Percentiles rank a stretch among this genome's conserved stretches.
phyloP scores from a whole-genome alignment of 78 protist species.

The Speleostelium caveatum region DNA sequence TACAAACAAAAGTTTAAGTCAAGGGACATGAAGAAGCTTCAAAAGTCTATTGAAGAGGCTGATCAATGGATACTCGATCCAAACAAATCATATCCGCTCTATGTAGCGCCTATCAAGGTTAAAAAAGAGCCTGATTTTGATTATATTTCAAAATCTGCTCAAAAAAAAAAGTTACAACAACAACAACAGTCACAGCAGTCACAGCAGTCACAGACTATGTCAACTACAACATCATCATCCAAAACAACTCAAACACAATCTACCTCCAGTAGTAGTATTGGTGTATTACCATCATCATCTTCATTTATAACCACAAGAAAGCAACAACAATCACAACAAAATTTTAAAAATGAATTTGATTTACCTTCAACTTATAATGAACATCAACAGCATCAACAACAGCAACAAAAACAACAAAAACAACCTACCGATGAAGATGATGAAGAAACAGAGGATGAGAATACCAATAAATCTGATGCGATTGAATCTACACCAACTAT shows the following conservation, averaged over 20 bases:
- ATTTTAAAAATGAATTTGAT: no score
- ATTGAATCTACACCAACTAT: not conserved
- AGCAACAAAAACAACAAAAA: no score
- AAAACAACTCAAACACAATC: no score
- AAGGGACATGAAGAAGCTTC: constrained; percentile 29
- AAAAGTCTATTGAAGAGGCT: constrained; percentile 41
- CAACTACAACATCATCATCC: no score
- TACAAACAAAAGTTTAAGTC: constrained; percentile 34
- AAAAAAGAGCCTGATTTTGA: constrained; percentile 1
- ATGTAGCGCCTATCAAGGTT: not conserved
- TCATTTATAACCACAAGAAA: no score
- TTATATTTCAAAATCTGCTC: not conserved
- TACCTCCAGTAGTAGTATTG: no score
- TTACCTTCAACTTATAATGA: no score
- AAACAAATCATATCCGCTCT: constrained; percentile 15
- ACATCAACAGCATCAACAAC: no score
- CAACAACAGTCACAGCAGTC: no score
- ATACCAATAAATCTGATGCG: not conserved
- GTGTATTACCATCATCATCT: no score
- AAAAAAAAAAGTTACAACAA: not conserved
- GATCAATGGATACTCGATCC: constrained; percentile 24
- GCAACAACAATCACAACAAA: no score
- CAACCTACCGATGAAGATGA: not conserved
- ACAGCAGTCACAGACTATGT: no score
- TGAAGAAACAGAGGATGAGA: not conserved